Percentiles rank a stretch among this genome's conserved stretches.
Evolutionary conservation across 306 rosid genomes (phyloP).

Genomic region (Cucurbita argyrosperma): DNA sequence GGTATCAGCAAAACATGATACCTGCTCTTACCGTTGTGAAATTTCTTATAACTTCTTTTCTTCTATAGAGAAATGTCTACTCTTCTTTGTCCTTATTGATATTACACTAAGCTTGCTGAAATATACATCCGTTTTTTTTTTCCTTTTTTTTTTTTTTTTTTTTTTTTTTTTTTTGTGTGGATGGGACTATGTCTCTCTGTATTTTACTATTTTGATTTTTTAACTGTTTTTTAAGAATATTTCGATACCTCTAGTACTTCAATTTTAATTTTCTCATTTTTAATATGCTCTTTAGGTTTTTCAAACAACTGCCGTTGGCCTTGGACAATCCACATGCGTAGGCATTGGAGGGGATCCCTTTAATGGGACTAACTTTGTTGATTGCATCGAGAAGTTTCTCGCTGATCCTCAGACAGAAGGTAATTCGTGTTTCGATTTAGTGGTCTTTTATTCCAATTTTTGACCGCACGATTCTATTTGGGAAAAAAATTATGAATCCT

Average conservation of each 20-base stretch:
- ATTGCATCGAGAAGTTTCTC: constrained; percentile 70
- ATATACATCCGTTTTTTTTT: neutral
- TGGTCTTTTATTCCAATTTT: neutral
- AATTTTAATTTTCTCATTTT: neutral
- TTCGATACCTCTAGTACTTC: neutral
- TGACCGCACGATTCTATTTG: neutral
- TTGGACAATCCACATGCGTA: constrained; percentile 98
- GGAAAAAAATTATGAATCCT: neutral
- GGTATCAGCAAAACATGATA: neutral
- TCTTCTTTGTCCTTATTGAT: neutral
- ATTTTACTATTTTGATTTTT: neutral
- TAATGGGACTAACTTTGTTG: constrained; percentile 95
- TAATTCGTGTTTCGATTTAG: constrained; percentile 11
- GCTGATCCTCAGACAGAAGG: constrained; percentile 96
- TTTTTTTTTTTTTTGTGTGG: neutral
- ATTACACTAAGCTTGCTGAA: neutral
- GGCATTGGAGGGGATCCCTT: constrained; percentile 99
- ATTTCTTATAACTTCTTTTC: neutral
- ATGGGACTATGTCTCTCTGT: neutral
- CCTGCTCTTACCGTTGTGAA: neutral
- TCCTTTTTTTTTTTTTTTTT: neutral
- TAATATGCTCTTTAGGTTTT: constrained; percentile 46
- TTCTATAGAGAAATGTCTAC: neutral
- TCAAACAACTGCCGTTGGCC: constrained; percentile 98
- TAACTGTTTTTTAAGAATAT: no score